These are phyloP conservation scores for Abelmoschus esculentus DNA, from an alignment of 345 rosid species.

Conservation along the genomic window DNA sequence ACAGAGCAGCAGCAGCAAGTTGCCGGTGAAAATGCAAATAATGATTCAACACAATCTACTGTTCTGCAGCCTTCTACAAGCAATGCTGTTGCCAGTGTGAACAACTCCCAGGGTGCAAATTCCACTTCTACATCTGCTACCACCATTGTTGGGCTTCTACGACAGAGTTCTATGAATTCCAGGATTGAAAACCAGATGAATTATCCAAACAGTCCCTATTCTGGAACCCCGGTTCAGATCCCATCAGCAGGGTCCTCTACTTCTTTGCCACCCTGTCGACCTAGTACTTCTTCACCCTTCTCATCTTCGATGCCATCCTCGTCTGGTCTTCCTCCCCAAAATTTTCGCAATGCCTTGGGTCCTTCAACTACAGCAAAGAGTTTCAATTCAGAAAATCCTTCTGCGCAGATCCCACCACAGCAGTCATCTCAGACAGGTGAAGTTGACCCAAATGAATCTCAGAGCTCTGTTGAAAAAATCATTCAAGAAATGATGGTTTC, in stretches of 20 bases:
- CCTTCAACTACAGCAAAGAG: conserved; percentile 15
- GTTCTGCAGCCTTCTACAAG: conserved; percentile 28
- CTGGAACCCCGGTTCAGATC: conserved; percentile 37
- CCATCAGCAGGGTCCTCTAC: conserved; percentile 47
- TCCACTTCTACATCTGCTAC: conserved; percentile 37
- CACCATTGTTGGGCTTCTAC: conserved; percentile 38
- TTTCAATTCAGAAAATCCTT: conserved; percentile 28
- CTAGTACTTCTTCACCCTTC: conserved; percentile 36
- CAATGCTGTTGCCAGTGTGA: conserved; percentile 29
- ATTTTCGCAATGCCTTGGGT: conserved; percentile 17
- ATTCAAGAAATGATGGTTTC: conserved; percentile 49
- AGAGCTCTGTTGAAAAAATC: conserved; percentile 51
- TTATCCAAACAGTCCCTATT: conserved; percentile 39
- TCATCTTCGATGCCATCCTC: conserved; percentile 38
- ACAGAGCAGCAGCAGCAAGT: conserved; percentile 17
- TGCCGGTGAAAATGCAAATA: conserved; percentile 10
- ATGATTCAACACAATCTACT: conserved; percentile 26
- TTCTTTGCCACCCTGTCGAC: conserved; percentile 36
- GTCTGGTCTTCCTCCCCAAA: conserved; percentile 36
- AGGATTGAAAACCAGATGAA: conserved; percentile 37
- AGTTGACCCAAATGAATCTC: conserved; percentile 34
- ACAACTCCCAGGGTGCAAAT: conserved; percentile 25
- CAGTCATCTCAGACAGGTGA: conserved; percentile 38
- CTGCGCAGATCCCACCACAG: conserved; percentile 28
- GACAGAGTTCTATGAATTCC: conserved; percentile 51